These are phyloP conservation scores for Citrus reticulata DNA, from an alignment of 345 rosid species.

Conservation along the genomic window DNA sequence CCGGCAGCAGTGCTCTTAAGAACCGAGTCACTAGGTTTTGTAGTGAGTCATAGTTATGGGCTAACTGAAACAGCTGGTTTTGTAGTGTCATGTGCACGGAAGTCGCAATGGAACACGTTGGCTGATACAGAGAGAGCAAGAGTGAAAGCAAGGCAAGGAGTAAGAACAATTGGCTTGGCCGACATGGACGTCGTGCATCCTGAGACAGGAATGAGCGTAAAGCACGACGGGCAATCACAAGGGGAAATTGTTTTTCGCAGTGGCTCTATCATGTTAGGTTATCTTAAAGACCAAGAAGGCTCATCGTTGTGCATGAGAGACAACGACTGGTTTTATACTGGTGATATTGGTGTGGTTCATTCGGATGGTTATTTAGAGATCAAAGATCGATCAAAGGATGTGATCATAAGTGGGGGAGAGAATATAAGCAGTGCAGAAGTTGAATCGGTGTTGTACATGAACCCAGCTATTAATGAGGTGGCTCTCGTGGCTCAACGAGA, in stretches of 20 bases:
- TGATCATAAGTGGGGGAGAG: constrained; percentile 33
- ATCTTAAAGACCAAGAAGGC: constrained; percentile 24
- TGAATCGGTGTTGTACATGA: constrained; percentile 28
- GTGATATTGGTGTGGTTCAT: constrained; percentile 34
- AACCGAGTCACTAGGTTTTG: constrained; percentile 18
- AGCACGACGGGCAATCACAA: constrained; percentile 22
- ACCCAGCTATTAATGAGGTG: constrained; percentile 24
- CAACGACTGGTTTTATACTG: constrained; percentile 24
- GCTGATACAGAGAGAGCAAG: constrained; percentile 7
- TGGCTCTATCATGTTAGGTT: constrained; percentile 29
- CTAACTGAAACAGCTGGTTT: constrained; percentile 31
- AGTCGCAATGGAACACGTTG: constrained; percentile 24
- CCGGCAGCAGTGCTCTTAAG: no score
- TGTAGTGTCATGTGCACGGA: constrained; percentile 27
- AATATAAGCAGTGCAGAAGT: constrained; percentile 27
- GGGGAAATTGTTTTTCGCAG: constrained; percentile 30
- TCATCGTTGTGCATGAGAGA: constrained; percentile 11
- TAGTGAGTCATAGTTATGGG: constrained; percentile 29
- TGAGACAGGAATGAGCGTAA: constrained; percentile 15
- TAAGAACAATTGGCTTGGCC: constrained; percentile 20
- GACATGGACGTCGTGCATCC: constrained; percentile 24
- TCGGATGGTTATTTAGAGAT: constrained; percentile 30
- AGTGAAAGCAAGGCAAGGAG: constrained; percentile 29
- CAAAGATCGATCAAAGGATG: constrained; percentile 33
- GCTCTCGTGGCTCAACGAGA: constrained; percentile 33